A percentile compares a stretch with the other conserved stretches of the same genome.
phyloP scores from a whole-genome alignment of 495 filamentous ascomycete species.

The Penicillium roqueforti region DNA sequence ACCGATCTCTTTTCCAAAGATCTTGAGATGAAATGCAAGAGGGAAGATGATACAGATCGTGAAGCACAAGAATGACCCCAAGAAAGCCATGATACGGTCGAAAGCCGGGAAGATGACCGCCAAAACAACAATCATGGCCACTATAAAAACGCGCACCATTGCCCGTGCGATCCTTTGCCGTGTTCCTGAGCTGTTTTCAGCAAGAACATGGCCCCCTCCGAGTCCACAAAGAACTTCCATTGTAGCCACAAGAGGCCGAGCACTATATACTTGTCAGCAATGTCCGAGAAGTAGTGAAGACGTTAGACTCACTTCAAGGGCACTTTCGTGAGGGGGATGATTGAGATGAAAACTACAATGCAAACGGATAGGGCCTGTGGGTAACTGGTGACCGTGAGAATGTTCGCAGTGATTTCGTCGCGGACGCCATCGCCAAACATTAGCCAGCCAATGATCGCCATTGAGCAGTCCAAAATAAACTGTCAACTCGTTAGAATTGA shows the following conservation, averaged over 20 bases:
- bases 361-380: slow-evolving; percentile 68
- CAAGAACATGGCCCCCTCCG: slow-evolving; percentile 32
- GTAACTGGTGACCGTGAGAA: slow-evolving; percentile 69
- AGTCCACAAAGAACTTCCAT: slow-evolving; percentile 76
- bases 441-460: slow-evolving; percentile 76
- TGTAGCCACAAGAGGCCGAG: slow-evolving; percentile 81
- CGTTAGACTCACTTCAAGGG: slow-evolving; percentile 67
- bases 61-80: slow-evolving; percentile 89
- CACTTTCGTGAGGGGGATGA: slow-evolving; percentile 93
- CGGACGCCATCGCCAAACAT: slow-evolving; percentile 89
- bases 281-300: not conserved
- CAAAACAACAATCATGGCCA: slow-evolving; percentile 59
- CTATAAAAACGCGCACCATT: slow-evolving; percentile 55
- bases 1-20: slow-evolving; percentile 79
- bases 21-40: slow-evolving; percentile 84
- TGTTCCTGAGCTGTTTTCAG: slow-evolving; percentile 51
- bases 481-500: slow-evolving; percentile 30
- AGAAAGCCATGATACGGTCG: slow-evolving; percentile 89
- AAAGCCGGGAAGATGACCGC: slow-evolving; percentile 83
- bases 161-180: slow-evolving; percentile 56
- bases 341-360: slow-evolving; percentile 79
- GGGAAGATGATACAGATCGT: slow-evolving; percentile 91
- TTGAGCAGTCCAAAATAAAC: slow-evolving; percentile 73
- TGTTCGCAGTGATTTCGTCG: slow-evolving; percentile 88
- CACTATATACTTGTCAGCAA: slow-evolving; percentile 40